phyloP scores from a whole-genome alignment of 2,329 filamentous ascomycete species.

The Diaporthe sp. region DNA sequence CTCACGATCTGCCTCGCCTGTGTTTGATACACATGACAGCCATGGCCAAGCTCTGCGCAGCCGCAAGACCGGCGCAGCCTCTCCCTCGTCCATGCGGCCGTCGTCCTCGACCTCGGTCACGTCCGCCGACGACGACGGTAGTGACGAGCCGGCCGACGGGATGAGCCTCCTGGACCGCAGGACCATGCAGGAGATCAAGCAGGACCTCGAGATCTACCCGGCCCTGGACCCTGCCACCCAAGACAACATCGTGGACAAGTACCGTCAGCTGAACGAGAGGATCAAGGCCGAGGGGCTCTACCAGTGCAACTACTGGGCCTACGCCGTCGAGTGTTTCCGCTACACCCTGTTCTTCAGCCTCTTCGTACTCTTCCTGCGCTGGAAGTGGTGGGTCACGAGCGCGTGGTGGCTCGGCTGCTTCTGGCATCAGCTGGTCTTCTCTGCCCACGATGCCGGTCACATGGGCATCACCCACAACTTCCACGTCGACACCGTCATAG shows the following conservation, averaged over 20 bases:
- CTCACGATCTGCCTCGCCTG: conserved; percentile 63
- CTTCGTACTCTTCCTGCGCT: conserved; percentile 72
- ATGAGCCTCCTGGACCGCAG: conserved; percentile 79
- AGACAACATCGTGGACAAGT: conserved; percentile 81
- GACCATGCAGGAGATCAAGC: conserved; percentile 80
- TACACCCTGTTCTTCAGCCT: conserved; percentile 77
- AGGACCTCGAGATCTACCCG: conserved; percentile 87
- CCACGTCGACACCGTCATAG: conserved; percentile 84
- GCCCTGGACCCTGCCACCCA: conserved; percentile 81
- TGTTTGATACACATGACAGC: conserved; percentile 61
- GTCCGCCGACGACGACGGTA: conserved; percentile 57
- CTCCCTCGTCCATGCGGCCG: conserved; percentile 45
- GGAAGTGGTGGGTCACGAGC: conserved; percentile 77
- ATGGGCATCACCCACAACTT: conserved; percentile 98
- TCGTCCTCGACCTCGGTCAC: conserved; percentile 74
- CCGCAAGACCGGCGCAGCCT: conserved; percentile 47
- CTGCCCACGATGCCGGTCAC: conserved; percentile 94
- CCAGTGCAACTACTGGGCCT: conserved; percentile 85
- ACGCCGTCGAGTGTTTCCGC: conserved; percentile 79
- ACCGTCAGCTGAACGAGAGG: conserved; percentile 80
- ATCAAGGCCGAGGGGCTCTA: conserved; percentile 84
- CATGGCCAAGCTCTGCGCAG: conserved; percentile 52
- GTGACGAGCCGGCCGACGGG: conserved; percentile 58
- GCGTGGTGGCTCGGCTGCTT: conserved; percentile 83
- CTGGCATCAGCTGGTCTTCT: conserved; percentile 97